Evolutionary conservation across 306 rosid genomes (phyloP).

Genomic region (apple (Malus domestica)): ASM211411v1 NC_041802.1:7262001-7262500

Average conservation of each 20-base stretch:
- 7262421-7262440: constrained; percentile 10
- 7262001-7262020: neutral
- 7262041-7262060: neutral
- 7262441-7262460: constrained; percentile 40
- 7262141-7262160: constrained; percentile 11
- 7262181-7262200: constrained; percentile 37
- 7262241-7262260: constrained; percentile 83
- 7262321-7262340: constrained; percentile 18
- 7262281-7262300: constrained; percentile 36
- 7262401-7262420: neutral
- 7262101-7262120: constrained; percentile 16
- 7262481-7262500: constrained; percentile 38
- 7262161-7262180: constrained; percentile 30
- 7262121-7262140: constrained; percentile 13
- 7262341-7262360: constrained; percentile 37
- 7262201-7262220: constrained; percentile 39
- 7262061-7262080: constrained; percentile 35
- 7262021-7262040: neutral
- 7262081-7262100: constrained; percentile 15
- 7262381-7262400: neutral
- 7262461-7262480: constrained; percentile 39
- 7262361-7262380: neutral
- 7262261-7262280: constrained; percentile 69
- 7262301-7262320: constrained; percentile 44
- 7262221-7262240: constrained; percentile 66